Evolutionary conservation across 768 basidiomycete species (phyloP).

Genomic region (Pleurotus djamor): DNA sequence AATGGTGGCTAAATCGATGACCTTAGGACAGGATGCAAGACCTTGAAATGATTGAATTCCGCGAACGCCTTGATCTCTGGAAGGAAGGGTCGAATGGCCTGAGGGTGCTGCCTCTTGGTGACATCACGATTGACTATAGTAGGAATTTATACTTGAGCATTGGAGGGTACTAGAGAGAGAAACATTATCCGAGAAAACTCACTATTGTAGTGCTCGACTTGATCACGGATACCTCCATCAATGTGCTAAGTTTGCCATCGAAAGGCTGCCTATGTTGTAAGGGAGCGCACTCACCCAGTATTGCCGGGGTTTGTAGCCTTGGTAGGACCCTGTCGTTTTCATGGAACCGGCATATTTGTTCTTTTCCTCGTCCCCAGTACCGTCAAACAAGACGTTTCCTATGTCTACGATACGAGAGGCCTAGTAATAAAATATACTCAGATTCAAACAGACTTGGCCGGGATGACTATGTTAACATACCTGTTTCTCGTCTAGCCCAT

Average conservation of each 20-base stretch:
- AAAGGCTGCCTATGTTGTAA: not conserved
- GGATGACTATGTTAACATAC: not conserved
- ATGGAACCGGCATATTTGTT: constrained; percentile 30
- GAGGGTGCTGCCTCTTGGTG: constrained; percentile 29
- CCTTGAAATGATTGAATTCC: constrained; percentile 31
- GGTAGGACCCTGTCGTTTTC: constrained; percentile 44
- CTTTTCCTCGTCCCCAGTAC: constrained; percentile 42
- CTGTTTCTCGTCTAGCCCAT: not conserved
- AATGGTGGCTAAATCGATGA: constrained; percentile 7
- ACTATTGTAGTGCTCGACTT: constrained; percentile 67
- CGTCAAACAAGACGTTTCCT: constrained; percentile 41
- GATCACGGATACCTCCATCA: constrained; percentile 59
- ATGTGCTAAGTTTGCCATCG: constrained; percentile 46
- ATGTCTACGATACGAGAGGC: constrained; percentile 47
- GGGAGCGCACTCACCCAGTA: constrained; percentile 39
- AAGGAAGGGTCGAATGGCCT: constrained; percentile 30
- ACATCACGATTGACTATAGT: constrained; percentile 32
- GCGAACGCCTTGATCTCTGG: constrained; percentile 33
- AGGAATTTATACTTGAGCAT: not conserved
- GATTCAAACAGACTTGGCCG: not conserved
- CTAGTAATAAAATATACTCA: constrained; percentile 18
- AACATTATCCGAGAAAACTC: constrained; percentile 10
- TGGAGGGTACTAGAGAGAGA: not conserved
- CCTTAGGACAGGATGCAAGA: constrained; percentile 34
- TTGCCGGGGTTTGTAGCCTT: constrained; percentile 53